Conservation (phyloP, 2,329 filamentous ascomycete species). For the Drechslerella stenobrocha region DNA sequence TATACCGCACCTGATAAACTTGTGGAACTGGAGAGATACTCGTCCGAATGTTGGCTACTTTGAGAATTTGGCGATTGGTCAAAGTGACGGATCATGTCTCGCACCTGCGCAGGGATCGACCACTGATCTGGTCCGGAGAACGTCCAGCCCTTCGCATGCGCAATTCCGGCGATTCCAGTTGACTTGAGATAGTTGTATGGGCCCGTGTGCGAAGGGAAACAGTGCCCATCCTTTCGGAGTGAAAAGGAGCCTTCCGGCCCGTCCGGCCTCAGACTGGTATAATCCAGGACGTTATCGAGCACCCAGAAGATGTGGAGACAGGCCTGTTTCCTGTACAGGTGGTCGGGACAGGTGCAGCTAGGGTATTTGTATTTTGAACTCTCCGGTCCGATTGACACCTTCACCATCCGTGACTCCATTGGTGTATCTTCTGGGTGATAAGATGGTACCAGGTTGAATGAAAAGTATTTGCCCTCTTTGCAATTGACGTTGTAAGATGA, state of each 20-base stretch:
- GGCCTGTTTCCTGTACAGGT: conserved; percentile 6
- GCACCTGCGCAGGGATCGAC: conserved; percentile 15
- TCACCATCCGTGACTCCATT: conserved; percentile 11
- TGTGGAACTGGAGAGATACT: conserved; percentile 31
- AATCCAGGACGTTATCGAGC: conserved; percentile 27
- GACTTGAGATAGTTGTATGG: conserved; percentile 26
- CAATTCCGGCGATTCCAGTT: conserved; percentile 17
- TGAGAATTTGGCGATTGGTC: conserved; percentile 14
- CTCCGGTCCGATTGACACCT: conserved; percentile 23
- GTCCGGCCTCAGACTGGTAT: conserved; percentile 11
- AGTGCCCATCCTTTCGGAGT: conserved; percentile 33
- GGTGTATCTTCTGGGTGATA: background rate
- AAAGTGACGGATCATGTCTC: conserved; percentile 38
- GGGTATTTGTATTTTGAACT: conserved; percentile 27
- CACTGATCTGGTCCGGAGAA: conserved; percentile 27
- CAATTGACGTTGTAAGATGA: conserved; percentile 25
- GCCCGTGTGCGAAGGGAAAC: conserved; percentile 10
- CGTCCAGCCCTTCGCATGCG: conserved; percentile 15
- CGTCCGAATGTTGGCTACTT: conserved; percentile 27
- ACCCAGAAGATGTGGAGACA: conserved; percentile 42
- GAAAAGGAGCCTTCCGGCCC: conserved; percentile 8
- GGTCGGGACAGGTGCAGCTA: conserved; percentile 25
- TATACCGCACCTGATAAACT: conserved; percentile 42
- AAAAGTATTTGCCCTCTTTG: conserved; percentile 28
- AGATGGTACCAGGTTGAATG: conserved; percentile 26